These are phyloP conservation scores for Ophiorrhiza pumila DNA, from an alignment of 257 asterid species.

Conservation along the genomic window DNA sequence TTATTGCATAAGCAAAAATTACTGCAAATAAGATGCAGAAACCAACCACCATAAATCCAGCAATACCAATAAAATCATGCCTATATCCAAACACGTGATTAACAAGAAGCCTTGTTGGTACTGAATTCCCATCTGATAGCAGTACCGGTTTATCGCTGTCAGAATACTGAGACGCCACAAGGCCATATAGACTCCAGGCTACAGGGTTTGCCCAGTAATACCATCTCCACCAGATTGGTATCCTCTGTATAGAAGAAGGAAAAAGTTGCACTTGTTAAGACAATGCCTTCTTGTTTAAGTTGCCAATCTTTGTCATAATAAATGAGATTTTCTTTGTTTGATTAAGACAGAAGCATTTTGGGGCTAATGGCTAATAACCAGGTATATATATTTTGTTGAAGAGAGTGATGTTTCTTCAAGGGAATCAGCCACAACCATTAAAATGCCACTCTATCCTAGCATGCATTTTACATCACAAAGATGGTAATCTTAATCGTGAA, in stretches of 20 bases:
- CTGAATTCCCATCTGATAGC: conserved; percentile 54
- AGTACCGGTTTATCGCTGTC: conserved; percentile 51
- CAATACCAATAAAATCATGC: conserved; percentile 63
- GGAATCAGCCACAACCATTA: not conserved
- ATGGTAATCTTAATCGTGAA: not conserved
- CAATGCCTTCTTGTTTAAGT: not conserved
- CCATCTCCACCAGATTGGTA: conserved; percentile 98
- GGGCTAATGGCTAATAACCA: not conserved
- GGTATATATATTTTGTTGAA: not conserved
- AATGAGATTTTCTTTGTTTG: not conserved
- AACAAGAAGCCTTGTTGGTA: conserved; percentile 45
- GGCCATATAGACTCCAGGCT: conserved; percentile 91
- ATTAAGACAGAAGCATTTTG: not conserved
- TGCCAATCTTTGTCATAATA: not conserved
- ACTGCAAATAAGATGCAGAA: conserved; percentile 67
- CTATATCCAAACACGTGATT: conserved; percentile 67
- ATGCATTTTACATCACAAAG: not conserved
- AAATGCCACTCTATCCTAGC: not conserved
- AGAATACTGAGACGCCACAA: conserved; percentile 70
- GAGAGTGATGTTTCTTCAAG: not conserved
- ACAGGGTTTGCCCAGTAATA: conserved; percentile 96
- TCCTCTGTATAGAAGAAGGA: conserved; percentile 45
- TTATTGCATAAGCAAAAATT: conserved; percentile 75
- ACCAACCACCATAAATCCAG: conserved; percentile 75
- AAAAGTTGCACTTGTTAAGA: not conserved